Conservation (phyloP, 129 eudicot species). For the Flaveria brownii region DNA sequence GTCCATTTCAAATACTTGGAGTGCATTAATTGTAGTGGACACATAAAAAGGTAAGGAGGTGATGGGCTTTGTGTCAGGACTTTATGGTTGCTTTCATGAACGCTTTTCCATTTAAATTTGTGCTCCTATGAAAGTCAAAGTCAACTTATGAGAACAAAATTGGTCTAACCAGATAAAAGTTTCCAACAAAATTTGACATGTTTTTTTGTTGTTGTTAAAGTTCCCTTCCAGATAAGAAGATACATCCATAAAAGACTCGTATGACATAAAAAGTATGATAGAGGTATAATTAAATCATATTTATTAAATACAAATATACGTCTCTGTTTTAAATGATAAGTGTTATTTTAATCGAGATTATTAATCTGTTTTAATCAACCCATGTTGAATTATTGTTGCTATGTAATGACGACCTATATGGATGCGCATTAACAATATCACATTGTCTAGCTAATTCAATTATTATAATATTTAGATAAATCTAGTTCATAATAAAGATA, state of each 20-base stretch:
- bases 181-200: neutral
- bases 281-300: no score
- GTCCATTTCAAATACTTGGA: constrained; percentile 21
- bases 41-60: constrained; percentile 20
- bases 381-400: no score
- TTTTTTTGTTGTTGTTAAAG: neutral
- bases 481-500: neutral
- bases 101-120: constrained; percentile 13
- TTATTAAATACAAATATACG: no score
- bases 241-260: no score
- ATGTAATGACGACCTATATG: no score
- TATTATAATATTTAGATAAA: neutral
- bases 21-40: constrained; percentile 8
- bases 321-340: no score
- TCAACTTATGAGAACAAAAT: constrained; percentile 17
- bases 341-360: no score
- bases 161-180: constrained; percentile 12
- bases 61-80: constrained; percentile 30
- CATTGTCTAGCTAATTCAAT: no score
- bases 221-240: neutral
- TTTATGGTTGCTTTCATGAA: constrained; percentile 32
- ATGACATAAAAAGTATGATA: no score
- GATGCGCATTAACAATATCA: no score
- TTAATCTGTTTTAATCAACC: no score
- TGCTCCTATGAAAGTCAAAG: neutral